These are phyloP conservation scores for Magnaporthales sp. DNA, from an alignment of 2,329 filamentous ascomycete genomes.

Conservation along the genomic window DNA sequence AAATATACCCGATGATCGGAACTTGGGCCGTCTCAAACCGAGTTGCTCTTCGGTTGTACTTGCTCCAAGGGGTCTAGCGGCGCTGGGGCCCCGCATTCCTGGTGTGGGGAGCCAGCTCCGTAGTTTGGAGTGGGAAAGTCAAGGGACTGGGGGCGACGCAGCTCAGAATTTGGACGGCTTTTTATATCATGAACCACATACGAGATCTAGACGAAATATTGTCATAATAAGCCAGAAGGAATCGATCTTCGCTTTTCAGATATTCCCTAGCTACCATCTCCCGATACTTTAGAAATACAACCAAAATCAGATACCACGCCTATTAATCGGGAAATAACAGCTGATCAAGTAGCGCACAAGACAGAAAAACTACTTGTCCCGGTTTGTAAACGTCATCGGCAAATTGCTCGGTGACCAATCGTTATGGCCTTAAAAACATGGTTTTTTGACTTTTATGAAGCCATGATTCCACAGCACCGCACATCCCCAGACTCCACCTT, in stretches of 20 bases:
- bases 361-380: background rate
- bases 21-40: background rate
- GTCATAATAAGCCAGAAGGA: too few relatives aligned
- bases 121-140: background rate
- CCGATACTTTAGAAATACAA: background rate
- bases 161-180: too few relatives aligned
- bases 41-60: background rate
- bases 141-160: too few relatives aligned
- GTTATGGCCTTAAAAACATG: background rate
- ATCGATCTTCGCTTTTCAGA: background rate
- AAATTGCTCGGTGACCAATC: background rate
- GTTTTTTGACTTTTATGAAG: background rate
- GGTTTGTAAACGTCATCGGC: background rate
- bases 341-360: background rate
- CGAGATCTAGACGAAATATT: too few relatives aligned
- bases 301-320: background rate
- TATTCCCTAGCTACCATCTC: background rate
- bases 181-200: too few relatives aligned
- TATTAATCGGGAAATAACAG: background rate
- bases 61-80: background rate
- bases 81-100: background rate
- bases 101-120: background rate
- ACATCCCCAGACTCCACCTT: conserved; percentile 11
- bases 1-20: background rate
- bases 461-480: conserved; percentile 18